Percentiles rank a stretch among this genome's conserved stretches.
Evolutionary conservation across 306 rosid species (phyloP).

Genomic region (Lathyrus aphaca): DNA sequence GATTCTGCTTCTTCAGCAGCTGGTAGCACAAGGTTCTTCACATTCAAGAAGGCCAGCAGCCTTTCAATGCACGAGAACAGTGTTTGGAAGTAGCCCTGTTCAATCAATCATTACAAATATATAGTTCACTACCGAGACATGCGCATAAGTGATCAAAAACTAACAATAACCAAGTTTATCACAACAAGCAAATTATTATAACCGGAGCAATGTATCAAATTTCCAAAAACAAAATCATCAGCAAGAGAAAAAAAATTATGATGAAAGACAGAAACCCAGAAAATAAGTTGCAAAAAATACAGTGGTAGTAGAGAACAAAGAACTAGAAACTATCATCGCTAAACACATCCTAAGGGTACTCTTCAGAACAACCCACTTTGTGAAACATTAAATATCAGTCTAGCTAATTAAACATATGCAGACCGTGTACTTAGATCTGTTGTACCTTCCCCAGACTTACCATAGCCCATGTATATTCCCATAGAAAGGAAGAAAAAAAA

Average conservation of each 20-base stretch:
- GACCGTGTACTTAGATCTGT: constrained; percentile 8
- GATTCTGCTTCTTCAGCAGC: constrained; percentile 95
- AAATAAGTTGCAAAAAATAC: neutral
- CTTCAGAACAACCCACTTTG: constrained; percentile 2
- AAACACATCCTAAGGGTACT: constrained; percentile 14
- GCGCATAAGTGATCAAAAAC: constrained; percentile 9
- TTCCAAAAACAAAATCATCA: constrained; percentile 13
- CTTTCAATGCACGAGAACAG: constrained; percentile 88
- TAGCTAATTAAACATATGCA: constrained; percentile 17
- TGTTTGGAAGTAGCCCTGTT: constrained; percentile 93
- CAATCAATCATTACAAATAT: constrained; percentile 10
- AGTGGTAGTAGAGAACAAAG: constrained; percentile 24
- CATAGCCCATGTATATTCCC: constrained; percentile 3
- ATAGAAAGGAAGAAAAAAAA: constrained; percentile 5
- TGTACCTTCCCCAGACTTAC: constrained; percentile 23
- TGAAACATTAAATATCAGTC: constrained; percentile 20
- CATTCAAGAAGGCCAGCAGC: constrained; percentile 74
- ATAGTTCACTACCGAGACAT: constrained; percentile 9
- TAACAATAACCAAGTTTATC: neutral
- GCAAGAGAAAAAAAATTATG: constrained; percentile 16
- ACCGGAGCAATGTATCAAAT: constrained; percentile 27
- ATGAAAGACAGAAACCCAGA: constrained; percentile 1
- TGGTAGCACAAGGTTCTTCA: constrained; percentile 82
- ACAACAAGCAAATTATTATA: constrained; percentile 2
- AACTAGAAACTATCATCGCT: constrained; percentile 3